Percentiles rank a stretch among this genome's conserved stretches.
phyloP scores from a whole-genome alignment of 208 protist genomes.

The Crithidia mellificae region DNA sequence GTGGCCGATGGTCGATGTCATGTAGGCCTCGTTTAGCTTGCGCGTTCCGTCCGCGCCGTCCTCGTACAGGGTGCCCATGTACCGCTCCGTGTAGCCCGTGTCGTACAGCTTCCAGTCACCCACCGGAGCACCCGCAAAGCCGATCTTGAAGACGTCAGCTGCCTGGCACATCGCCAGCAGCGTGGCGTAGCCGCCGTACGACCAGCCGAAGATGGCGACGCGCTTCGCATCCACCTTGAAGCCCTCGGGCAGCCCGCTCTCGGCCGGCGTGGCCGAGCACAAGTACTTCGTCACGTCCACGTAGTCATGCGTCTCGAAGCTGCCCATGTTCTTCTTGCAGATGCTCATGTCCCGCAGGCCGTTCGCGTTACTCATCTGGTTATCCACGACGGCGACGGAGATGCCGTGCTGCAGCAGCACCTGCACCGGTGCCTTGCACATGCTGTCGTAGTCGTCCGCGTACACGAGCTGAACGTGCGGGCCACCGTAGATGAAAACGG shows the following conservation, averaged over 20 bases:
- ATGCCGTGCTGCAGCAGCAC: conserved; percentile 70
- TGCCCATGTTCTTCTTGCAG: conserved; percentile 87
- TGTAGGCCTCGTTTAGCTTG: conserved; percentile 55
- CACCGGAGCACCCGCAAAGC: conserved; percentile 83
- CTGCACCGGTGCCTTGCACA: conserved; percentile 58
- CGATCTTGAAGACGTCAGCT: conserved; percentile 77
- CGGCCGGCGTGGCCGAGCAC: conserved; percentile 13
- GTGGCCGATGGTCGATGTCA: conserved; percentile 51
- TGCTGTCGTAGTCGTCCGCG: conserved; percentile 57
- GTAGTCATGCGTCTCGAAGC: conserved; percentile 86
- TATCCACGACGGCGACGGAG: conserved; percentile 80
- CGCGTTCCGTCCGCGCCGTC: conserved; percentile 11
- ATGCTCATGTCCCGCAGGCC: conserved; percentile 71
- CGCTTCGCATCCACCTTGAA: conserved; percentile 67
- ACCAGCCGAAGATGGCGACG: conserved; percentile 88
- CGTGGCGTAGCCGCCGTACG: conserved; percentile 89
- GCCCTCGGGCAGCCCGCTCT: conserved; percentile 27
- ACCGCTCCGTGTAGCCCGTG: conserved; percentile 90
- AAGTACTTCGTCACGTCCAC: conserved; percentile 67
- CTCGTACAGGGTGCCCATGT: conserved; percentile 77
- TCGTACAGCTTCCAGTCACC: conserved; percentile 90
- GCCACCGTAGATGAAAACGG: conserved; percentile 85
- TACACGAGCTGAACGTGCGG: conserved; percentile 87
- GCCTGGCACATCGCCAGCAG: conserved; percentile 86
- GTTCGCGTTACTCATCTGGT: conserved; percentile 85